Evolutionary conservation across 2,329 filamentous ascomycete genomes (phyloP).

Genomic region (Venturiaceae sp.): DNA sequence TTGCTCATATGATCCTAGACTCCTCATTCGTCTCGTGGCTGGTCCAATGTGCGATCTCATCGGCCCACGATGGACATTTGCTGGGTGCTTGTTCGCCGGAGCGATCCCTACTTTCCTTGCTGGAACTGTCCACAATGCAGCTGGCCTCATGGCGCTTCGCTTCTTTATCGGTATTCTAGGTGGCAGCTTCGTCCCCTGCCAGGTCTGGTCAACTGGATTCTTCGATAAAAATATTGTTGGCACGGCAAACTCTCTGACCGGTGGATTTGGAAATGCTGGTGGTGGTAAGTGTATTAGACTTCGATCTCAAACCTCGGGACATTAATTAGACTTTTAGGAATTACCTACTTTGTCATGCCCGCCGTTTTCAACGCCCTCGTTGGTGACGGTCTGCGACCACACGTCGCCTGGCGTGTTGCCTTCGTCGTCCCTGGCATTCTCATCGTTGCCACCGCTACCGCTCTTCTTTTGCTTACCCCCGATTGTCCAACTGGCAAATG

Average conservation of each 20-base stretch:
- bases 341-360: slow-evolving; percentile 66
- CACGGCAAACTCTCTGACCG: slow-evolving; percentile 76
- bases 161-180: slow-evolving; percentile 78
- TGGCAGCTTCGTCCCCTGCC: slow-evolving; percentile 72
- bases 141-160: slow-evolving; percentile 60
- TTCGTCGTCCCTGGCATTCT: slow-evolving; percentile 79
- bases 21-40: slow-evolving; percentile 67
- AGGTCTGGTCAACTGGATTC: slow-evolving; percentile 88
- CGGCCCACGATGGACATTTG: slow-evolving; percentile 73
- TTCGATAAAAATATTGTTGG: slow-evolving; percentile 90
- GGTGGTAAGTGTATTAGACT: slow-evolving; percentile 39
- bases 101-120: slow-evolving; percentile 78
- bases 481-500: slow-evolving; percentile 79
- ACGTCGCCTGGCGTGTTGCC: slow-evolving; percentile 72
- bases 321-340: neutral
- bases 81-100: slow-evolving; percentile 61
- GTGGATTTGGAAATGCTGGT: slow-evolving; percentile 77
- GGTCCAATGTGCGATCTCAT: slow-evolving; percentile 80
- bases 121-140: slow-evolving; percentile 60
- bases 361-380: slow-evolving; percentile 75
- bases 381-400: slow-evolving; percentile 44
- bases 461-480: slow-evolving; percentile 62
- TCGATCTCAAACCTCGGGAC: neutral
- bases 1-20: slow-evolving; percentile 15
- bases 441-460: slow-evolving; percentile 53